Evolutionary conservation across 805 yeast species (phyloP).

Genomic region (Candida namnaoensis): DNA sequence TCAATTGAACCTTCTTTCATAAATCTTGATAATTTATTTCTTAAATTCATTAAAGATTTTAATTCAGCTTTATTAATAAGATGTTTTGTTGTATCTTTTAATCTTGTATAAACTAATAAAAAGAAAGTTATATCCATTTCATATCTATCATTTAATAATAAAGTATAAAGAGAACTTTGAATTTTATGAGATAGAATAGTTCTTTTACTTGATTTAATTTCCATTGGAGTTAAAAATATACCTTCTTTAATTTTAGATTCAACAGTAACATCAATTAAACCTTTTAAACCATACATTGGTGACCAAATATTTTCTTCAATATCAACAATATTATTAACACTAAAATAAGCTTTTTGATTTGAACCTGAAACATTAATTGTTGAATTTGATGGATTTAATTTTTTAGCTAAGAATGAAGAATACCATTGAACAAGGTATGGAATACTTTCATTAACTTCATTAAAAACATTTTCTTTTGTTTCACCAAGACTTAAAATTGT

Average conservation of each 20-base stretch:
- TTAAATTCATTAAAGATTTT: slow-evolving; percentile 55
- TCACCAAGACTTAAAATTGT: slow-evolving; percentile 50
- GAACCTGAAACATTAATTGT: slow-evolving; percentile 18
- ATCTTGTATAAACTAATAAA: slow-evolving; percentile 66
- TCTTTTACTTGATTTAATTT: slow-evolving; percentile 76
- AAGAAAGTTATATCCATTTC: slow-evolving; percentile 56
- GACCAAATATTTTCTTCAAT: slow-evolving; percentile 92
- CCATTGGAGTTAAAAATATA: slow-evolving; percentile 67
- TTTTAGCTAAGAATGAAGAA: slow-evolving; percentile 21
- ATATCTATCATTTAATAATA: slow-evolving; percentile 74
- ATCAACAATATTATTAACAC: slow-evolving; percentile 62
- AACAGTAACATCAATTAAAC: slow-evolving; percentile 82
- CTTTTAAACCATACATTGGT: slow-evolving; percentile 82
- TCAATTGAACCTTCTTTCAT: slow-evolving; percentile 40
- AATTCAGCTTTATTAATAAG: slow-evolving; percentile 49
- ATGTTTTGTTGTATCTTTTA: slow-evolving; percentile 43
- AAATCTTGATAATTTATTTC: slow-evolving; percentile 62
- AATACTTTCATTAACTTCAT: slow-evolving; percentile 36
- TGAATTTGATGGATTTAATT: slow-evolving; percentile 19
- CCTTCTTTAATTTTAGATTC: slow-evolving; percentile 44
- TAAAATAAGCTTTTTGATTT: slow-evolving; percentile 29
- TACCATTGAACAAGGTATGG: slow-evolving; percentile 48
- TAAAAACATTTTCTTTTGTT: slow-evolving; percentile 32
- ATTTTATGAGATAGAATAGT: slow-evolving; percentile 68
- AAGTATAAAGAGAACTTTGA: slow-evolving; percentile 75